Conservation (phyloP, 805 yeast species). For the Yarrowia sp. region DNA sequence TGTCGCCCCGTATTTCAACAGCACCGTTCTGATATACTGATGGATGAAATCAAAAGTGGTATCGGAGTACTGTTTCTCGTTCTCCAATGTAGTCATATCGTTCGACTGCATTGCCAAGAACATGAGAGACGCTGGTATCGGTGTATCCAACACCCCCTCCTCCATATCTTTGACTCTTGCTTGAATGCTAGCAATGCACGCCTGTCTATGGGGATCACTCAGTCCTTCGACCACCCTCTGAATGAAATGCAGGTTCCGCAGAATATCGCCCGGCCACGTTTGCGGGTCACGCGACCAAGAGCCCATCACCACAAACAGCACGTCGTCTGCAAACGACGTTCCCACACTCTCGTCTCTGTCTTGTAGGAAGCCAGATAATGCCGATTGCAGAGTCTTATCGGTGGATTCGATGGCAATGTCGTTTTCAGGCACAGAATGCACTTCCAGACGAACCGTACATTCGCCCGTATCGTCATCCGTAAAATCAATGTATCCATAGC, state of each 20-base stretch:
- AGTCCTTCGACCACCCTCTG: constrained; percentile 8
- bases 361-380: constrained; percentile 9
- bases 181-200: constrained; percentile 31
- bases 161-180: constrained; percentile 25
- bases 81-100: constrained; percentile 41
- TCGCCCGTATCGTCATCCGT: constrained; percentile 35
- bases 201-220: constrained; percentile 18
- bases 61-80: constrained; percentile 43
- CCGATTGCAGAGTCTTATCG: constrained; percentile 28
- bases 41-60: constrained; percentile 45
- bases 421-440: constrained; percentile 30
- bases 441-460: constrained; percentile 21
- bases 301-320: constrained; percentile 25
- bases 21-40: constrained; percentile 44
- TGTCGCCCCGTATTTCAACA: constrained; percentile 41
- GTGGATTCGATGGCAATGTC: constrained; percentile 16
- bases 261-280: constrained; percentile 20
- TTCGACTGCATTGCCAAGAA: constrained; percentile 32
- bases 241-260: constrained; percentile 22
- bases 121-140: constrained; percentile 30
- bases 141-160: constrained; percentile 17
- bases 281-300: constrained; percentile 29
- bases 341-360: constrained; percentile 11
- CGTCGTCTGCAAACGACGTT: constrained; percentile 31
- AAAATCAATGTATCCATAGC: constrained; percentile 34